These are phyloP conservation scores for Zychaea mexicana DNA, from an alignment of 371 early-diverging fungal species.

Conservation along the genomic window DNA sequence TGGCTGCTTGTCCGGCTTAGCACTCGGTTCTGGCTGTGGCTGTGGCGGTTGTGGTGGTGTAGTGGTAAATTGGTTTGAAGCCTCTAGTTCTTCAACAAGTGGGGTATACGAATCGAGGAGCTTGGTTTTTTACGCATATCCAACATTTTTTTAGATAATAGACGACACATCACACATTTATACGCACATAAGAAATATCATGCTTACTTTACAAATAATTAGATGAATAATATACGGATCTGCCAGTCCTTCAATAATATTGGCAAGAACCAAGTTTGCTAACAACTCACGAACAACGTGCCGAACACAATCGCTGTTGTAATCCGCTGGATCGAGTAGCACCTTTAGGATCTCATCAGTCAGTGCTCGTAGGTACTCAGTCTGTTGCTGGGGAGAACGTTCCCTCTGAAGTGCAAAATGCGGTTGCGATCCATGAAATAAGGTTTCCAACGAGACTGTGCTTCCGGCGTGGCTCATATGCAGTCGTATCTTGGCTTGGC, in stretches of 20 bases:
- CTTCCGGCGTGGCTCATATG: slow-evolving; percentile 56
- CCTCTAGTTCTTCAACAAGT: slow-evolving; percentile 33
- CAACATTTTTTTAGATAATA: neutral
- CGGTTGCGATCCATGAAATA: slow-evolving; percentile 68
- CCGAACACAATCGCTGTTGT: slow-evolving; percentile 53
- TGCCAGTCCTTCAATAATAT: slow-evolving; percentile 48
- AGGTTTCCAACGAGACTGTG: slow-evolving; percentile 36
- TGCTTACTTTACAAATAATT: slow-evolving; percentile 58
- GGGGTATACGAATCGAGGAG: slow-evolving; percentile 29
- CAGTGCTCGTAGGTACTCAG: slow-evolving; percentile 53
- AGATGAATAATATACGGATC: slow-evolving; percentile 63
- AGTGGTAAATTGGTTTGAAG: slow-evolving; percentile 16
- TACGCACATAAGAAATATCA: too few species aligned
- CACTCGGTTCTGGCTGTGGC: slow-evolving; percentile 2
- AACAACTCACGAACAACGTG: slow-evolving; percentile 60
- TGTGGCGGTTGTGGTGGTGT: neutral
- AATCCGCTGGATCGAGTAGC: slow-evolving; percentile 46
- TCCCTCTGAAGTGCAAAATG: slow-evolving; percentile 54
- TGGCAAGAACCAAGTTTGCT: slow-evolving; percentile 48
- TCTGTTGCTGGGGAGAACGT: slow-evolving; percentile 29
- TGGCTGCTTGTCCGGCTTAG: neutral
- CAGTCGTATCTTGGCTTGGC: slow-evolving; percentile 48
- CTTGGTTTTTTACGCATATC: slow-evolving; percentile 11
- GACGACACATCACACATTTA: neutral
- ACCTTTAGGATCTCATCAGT: slow-evolving; percentile 47